These are phyloP conservation scores for Aspergillus flavus DNA, from an alignment of 2,329 filamentous ascomycete species.

Conservation along the genomic window DNA sequence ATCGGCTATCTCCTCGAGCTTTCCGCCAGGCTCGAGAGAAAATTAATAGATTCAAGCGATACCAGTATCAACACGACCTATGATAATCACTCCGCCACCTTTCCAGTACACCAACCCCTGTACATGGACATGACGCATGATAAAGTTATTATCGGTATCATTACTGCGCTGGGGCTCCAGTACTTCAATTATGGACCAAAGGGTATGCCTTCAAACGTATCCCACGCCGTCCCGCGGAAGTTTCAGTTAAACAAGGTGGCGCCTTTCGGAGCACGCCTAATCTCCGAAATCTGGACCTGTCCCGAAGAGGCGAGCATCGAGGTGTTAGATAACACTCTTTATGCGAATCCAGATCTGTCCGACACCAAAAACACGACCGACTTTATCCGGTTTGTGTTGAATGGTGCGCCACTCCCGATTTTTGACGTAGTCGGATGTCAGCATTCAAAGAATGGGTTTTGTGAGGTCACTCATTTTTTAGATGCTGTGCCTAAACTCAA, in stretches of 20 bases:
- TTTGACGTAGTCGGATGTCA: constrained; percentile 30
- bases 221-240: constrained; percentile 48
- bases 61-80: constrained; percentile 56
- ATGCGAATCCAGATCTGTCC: constrained; percentile 30
- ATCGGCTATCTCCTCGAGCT: constrained; percentile 57
- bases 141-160: constrained; percentile 53
- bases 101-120: constrained; percentile 53
- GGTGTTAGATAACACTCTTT: constrained; percentile 43
- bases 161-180: constrained; percentile 57
- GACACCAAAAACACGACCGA: constrained; percentile 16
- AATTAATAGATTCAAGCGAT: constrained; percentile 52
- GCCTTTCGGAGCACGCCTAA: constrained; percentile 58
- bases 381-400: constrained; percentile 37
- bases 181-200: constrained; percentile 47
- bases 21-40: constrained; percentile 49
- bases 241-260: constrained; percentile 56
- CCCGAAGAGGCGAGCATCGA: constrained; percentile 25
- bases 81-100: constrained; percentile 48
- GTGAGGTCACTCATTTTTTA: constrained; percentile 29
- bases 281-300: constrained; percentile 61
- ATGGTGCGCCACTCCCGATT: constrained; percentile 32
- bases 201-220: constrained; percentile 28
- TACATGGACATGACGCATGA: constrained; percentile 59
- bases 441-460: constrained; percentile 31
- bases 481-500: constrained; percentile 25